A percentile compares a stretch with the other conserved stretches of the same genome.
Conservation (phyloP, 2,329 filamentous ascomycete genomes). For the Didymosphaeria variabile region DNA sequence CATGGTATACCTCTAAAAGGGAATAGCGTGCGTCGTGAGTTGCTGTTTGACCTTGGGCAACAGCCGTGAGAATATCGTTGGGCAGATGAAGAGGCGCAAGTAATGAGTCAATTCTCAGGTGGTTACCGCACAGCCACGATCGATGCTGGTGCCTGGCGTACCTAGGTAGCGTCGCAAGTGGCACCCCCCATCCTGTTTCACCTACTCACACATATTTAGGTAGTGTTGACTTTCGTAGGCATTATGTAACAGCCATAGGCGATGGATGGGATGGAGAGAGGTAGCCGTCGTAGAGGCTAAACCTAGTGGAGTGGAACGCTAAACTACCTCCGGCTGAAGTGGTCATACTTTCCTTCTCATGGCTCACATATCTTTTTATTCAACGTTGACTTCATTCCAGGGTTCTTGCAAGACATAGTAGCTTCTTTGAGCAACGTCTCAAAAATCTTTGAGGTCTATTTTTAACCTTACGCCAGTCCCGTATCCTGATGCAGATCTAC, state of each 20-base stretch:
- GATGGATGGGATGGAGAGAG: too few species aligned
- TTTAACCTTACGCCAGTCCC: neutral
- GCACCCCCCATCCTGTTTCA: neutral
- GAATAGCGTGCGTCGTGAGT: neutral
- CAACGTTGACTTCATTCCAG: neutral
- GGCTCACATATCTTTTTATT: neutral
- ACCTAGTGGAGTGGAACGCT: too few species aligned
- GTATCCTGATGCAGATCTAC: neutral
- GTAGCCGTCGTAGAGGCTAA: too few species aligned
- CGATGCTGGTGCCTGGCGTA: neutral
- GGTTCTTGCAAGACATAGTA: neutral
- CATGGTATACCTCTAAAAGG: constrained; percentile 3
- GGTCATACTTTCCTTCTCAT: neutral
- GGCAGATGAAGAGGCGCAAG: too few species aligned
- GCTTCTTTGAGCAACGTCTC: neutral
- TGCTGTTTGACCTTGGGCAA: neutral
- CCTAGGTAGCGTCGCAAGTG: neutral
- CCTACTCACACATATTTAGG: too few species aligned
- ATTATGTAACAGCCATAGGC: too few species aligned
- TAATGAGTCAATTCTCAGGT: too few species aligned
- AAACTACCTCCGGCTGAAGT: too few species aligned
- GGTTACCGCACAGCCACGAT: neutral
- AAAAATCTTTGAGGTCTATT: neutral
- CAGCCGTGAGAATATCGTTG: too few species aligned
- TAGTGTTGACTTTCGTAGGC: too few species aligned